Evolutionary conservation across 1,284 basidiomycete species (phyloP), one percentile per base, ranked within the genome.

Genomic region (Ustanciosporium gigantosporum): DNA sequence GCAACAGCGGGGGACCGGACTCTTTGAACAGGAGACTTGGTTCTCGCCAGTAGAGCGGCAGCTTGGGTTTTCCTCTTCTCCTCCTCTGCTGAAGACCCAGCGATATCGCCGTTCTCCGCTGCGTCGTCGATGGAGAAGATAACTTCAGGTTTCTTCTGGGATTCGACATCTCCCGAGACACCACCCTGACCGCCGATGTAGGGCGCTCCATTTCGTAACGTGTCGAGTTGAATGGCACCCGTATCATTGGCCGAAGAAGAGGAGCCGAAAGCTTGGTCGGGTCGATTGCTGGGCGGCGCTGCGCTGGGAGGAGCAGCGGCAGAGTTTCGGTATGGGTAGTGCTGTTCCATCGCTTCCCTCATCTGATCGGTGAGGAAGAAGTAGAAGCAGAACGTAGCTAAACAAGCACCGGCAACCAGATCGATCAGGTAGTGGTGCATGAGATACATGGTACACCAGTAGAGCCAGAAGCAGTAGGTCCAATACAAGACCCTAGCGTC

Each of bases 391-490:
- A 85, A 83, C 14, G 88, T 88, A 17, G 91, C 88, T 49, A 98
- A 83, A 76, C 92, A 95, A 0, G 90, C 90, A 6, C 94, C 94
- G 3, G 87, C 90, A 27, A 93, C 90, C 67, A 97, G 87, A 75
- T 98, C 95, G 79, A 98, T 91, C 68, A 97, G 86, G 82, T 97
- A 98, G 81, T 97, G 77, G 41, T 78, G 77, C 65, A 74, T 75
- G 20, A 75, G 64, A 43, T 68, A 68, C 94, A 98, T 98, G 25
- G 94, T 98, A 20, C 89, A 88, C 94, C 93, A 97, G 79, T 95
- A 98, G 2, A 98, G 84, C 25, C 91, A 81, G n/a, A 85, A 86
- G 2, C 86, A 86, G 79, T 98, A 97, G 0, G 80, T 81, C 91
- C 91, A 97, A 52, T 88, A 87, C 60, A 84, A 84, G 2, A 80